Base-by-base conservation (phyloP, 352 stramenopile genomes). In the Globisporangium mamillatum region DNA sequence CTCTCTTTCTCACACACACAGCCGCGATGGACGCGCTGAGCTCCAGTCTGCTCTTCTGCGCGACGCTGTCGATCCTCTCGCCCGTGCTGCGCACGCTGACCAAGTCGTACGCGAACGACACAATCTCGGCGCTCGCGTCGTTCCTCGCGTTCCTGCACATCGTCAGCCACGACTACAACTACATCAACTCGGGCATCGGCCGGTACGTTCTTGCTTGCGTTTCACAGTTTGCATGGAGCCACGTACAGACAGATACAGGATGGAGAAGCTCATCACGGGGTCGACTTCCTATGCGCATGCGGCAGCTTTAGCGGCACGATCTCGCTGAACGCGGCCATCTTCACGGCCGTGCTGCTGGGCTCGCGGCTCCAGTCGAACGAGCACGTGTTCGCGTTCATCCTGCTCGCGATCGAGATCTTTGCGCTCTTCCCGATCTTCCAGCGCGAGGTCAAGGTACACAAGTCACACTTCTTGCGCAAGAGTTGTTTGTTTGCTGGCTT, bases 251-350 rank as follows among this genome's bases (percentile, higher is more conserved):
- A 36, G 32, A 48, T 20, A 46, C 38, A 46, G 41, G 41, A 48
- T 48, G 41, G 16, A 61, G n/a, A 18, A 4, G 5, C 22, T n/a
- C 0, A 36, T 52, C 1, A 63, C 16, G 4, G 4, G 46, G 12
- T 53, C 27, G 7, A 22, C 5, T n/a, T 14, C 12, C 0, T 41
- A 32, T 25, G 62, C 25, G 12, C 25, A 9, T 57, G 3, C 16
- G 38, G 20, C 69, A 93, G 87, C 41, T 95, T 93, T 62, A 92
- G 87, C 67, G 91, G 90, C 14, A 96, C 91, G 20, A 86, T 98
- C 57, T 97, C 92, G 53, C 79, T 98, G 10, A 98, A 98, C 75
- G 92, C 93, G 0, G 93, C 91, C 14, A 95, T 97, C 66, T 97
- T 98, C 67, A 97, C 88, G 36, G 89, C 92, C 6, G 91, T 98